Evolutionary conservation across 768 basidiomycete genomes (phyloP).

Genomic region (Candolleomyces efflorescens): DNA sequence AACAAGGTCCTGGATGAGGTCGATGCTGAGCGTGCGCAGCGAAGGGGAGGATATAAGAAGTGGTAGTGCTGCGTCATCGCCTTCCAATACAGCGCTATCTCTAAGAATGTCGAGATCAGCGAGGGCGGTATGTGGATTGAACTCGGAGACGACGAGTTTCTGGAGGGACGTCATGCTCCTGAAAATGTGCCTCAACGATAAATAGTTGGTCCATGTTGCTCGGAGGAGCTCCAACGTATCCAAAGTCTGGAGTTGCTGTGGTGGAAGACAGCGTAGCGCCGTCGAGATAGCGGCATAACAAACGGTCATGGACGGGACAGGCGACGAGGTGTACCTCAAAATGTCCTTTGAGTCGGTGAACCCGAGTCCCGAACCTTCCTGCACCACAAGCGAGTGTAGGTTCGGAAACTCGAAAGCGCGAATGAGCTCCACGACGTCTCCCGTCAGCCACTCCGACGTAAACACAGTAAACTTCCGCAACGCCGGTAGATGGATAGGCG

Average conservation of each 20-base stretch:
- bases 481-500: constrained; percentile 21
- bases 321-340: constrained; percentile 16
- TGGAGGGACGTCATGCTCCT: constrained; percentile 17
- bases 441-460: constrained; percentile 29
- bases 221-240: constrained; percentile 21
- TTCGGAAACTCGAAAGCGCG: constrained; percentile 23
- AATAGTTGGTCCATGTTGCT: constrained; percentile 17
- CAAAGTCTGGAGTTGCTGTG: constrained; percentile 10
- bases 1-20: constrained; percentile 7
- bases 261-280: constrained; percentile 17
- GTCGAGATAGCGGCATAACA: constrained; percentile 15
- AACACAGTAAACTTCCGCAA: constrained; percentile 20
- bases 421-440: constrained; percentile 18
- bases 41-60: constrained; percentile 16
- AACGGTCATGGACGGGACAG: constrained; percentile 15
- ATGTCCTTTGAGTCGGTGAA: constrained; percentile 14
- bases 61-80: neutral
- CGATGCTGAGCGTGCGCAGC: constrained; percentile 20
- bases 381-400: constrained; percentile 19
- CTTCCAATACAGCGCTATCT: neutral
- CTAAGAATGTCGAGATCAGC: constrained; percentile 2
- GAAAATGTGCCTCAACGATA: constrained; percentile 16
- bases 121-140: constrained; percentile 16
- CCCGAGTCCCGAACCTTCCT: constrained; percentile 14
- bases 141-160: constrained; percentile 19